Evolutionary conservation across 345 rosid genomes (phyloP).

Genomic region (Toxicodendron radicans): DNA sequence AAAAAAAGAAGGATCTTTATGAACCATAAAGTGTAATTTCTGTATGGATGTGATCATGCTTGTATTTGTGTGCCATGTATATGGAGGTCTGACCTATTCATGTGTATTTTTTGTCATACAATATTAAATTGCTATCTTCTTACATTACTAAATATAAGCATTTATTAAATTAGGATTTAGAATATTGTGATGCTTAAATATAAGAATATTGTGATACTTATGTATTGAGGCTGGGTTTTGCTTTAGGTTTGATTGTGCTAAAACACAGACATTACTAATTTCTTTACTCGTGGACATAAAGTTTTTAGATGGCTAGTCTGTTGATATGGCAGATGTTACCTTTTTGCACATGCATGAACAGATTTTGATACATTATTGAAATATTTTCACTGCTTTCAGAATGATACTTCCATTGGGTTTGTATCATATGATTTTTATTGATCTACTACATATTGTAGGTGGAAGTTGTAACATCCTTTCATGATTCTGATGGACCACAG

Average conservation of each 20-base stretch:
- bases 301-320: background rate
- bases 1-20: too few species aligned
- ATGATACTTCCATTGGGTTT: constrained; percentile 7
- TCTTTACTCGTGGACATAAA: background rate
- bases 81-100: background rate
- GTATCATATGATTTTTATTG: constrained; percentile 13
- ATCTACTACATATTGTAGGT: constrained; percentile 44
- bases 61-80: background rate
- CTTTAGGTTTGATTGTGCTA: background rate
- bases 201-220: background rate
- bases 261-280: background rate
- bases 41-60: background rate
- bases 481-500: constrained; percentile 77
- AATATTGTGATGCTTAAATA: background rate
- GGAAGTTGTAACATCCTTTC: constrained; percentile 82
- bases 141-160: background rate
- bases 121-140: background rate
- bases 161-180: constrained; percentile 6
- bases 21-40: background rate
- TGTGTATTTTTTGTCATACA: background rate
- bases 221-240: background rate
- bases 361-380: background rate
- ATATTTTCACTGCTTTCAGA: constrained; percentile 8
- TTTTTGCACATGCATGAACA: constrained; percentile 2
- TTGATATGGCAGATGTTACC: constrained; percentile 1